These are phyloP conservation scores for Strobilomyces dryophilus DNA, from an alignment of 768 basidiomycete genomes.

Conservation along the genomic window DNA sequence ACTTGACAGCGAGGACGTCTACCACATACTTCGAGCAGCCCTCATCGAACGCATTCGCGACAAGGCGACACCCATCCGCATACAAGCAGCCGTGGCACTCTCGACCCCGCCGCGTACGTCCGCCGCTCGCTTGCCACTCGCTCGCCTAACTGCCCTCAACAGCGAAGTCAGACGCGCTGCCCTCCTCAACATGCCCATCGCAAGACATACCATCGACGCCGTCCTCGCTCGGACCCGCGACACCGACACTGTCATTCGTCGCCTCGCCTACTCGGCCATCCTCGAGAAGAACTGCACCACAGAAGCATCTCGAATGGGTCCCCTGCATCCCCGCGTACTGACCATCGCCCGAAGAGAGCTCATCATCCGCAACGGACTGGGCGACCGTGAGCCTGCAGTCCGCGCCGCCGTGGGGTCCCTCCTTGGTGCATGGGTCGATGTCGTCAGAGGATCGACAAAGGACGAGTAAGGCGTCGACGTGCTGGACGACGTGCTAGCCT, in stretches of 20 bases:
- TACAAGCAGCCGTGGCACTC: slow-evolving; percentile 77
- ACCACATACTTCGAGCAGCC: slow-evolving; percentile 51
- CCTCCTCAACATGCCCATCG: slow-evolving; percentile 65
- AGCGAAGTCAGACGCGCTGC: slow-evolving; percentile 87
- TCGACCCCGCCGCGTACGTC: slow-evolving; percentile 79
- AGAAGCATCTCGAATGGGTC: slow-evolving; percentile 40
- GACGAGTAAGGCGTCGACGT: slow-evolving; percentile 36
- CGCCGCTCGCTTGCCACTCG: neutral
- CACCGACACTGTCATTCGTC: slow-evolving; percentile 69
- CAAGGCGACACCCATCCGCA: slow-evolving; percentile 72
- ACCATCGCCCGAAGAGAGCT: slow-evolving; percentile 70
- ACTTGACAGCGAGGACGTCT: slow-evolving; percentile 67
- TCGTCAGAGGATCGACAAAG: slow-evolving; percentile 34
- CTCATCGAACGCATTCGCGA: slow-evolving; percentile 74
- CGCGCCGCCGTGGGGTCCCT: slow-evolving; percentile 66
- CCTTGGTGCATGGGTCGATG: slow-evolving; percentile 69
- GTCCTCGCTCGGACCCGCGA: slow-evolving; percentile 80
- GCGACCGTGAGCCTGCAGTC: slow-evolving; percentile 78
- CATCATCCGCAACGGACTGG: slow-evolving; percentile 77
- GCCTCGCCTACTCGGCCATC: slow-evolving; percentile 61
- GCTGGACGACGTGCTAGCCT: slow-evolving; percentile 39
- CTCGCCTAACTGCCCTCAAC: neutral
- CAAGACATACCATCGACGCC: slow-evolving; percentile 49
- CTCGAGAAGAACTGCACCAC: slow-evolving; percentile 42
- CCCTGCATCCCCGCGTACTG: slow-evolving; percentile 61